Base-by-base conservation (phyloP, 192 early-diverging fungal species). In the Spizellomyces punctatus region DNA sequence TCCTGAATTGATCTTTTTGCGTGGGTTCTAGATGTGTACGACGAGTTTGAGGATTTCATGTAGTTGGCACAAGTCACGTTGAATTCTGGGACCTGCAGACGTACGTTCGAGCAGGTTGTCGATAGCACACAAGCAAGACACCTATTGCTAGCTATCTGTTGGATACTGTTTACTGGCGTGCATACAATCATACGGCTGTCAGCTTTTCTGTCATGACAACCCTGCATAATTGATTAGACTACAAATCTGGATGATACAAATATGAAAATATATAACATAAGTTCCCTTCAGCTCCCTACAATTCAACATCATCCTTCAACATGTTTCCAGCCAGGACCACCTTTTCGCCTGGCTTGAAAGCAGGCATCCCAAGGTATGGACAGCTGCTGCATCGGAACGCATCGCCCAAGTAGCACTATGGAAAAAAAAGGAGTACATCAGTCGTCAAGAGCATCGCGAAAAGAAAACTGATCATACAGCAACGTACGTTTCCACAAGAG, bases 331-430 rank as follows among this genome's bases (percentile, higher is more conserved):
- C 91, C 21, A 99, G 83, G 10, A 86, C 82, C 58, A 99, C 90
- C 77, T 95, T 93, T 73, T 99, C 94, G 43, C 97, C 97, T 2
- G 94, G 93, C 73, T 93, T 88, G 82, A 99, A 99, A 10, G 95
- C 91, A 36, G 97, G 97, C 93, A 97, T 95, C 36, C 97, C 97
- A 44, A 95, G 77, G 70, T 97, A 99, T 46, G 97, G 97, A 80
- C 97, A 99, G 36, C 90, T 90, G 42, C 89, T 84, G 82, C 97
- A 99, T 43, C 97, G 88, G 88, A 99, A 99, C 1, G 97, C 97
- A 83, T 99, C 97, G 42, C 97, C 97, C 8, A 99, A 81, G 62
- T 91, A 91, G 78, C 97, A 99, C 82, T 86, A 67, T 17, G 64
- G 5, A 58, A 6, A 60, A 27, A 76, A 16, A 14, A 36, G 7